Evolutionary conservation across 164 flowering plant genomes (phyloP).

Genomic region (Tinospora cordifolia): DNA sequence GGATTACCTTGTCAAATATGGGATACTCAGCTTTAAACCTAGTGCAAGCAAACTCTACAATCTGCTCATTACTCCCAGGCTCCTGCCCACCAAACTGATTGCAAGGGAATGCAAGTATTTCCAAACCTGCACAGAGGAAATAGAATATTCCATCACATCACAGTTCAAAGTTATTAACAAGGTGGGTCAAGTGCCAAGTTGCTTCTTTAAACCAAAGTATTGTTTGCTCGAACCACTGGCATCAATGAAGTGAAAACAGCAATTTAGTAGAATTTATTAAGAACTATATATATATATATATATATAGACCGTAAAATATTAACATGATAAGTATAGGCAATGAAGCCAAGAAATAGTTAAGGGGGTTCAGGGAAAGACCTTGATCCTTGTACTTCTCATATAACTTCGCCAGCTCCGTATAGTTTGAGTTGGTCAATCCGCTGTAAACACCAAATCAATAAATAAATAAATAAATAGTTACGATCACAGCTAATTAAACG

Average conservation of each 20-base stretch:
- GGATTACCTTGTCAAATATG: constrained; percentile 71
- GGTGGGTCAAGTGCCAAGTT: background rate
- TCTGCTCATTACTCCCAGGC: constrained; percentile 71
- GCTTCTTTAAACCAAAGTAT: background rate
- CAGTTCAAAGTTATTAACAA: background rate
- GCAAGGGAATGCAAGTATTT: constrained; percentile 89
- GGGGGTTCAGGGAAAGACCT: constrained; percentile 32
- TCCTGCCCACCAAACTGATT: constrained; percentile 82
- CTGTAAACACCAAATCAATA: constrained; percentile 35
- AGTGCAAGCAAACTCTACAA: constrained; percentile 62
- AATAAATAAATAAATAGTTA: background rate
- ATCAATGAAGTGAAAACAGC: background rate
- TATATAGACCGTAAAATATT: too few relatives aligned
- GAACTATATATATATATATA: too few relatives aligned
- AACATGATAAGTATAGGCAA: too few relatives aligned
- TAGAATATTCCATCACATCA: background rate
- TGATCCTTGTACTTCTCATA: constrained; percentile 68
- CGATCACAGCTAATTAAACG: background rate
- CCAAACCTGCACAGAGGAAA: constrained; percentile 44
- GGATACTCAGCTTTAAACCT: constrained; percentile 81
- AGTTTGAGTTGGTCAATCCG: constrained; percentile 79
- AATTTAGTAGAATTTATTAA: too few relatives aligned
- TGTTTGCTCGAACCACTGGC: background rate
- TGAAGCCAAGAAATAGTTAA: background rate
- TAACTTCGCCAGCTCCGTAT: constrained; percentile 59